Evolutionary conservation across 352 stramenopile genomes (phyloP).

Genomic region (Lagenidium giganteum): DNA sequence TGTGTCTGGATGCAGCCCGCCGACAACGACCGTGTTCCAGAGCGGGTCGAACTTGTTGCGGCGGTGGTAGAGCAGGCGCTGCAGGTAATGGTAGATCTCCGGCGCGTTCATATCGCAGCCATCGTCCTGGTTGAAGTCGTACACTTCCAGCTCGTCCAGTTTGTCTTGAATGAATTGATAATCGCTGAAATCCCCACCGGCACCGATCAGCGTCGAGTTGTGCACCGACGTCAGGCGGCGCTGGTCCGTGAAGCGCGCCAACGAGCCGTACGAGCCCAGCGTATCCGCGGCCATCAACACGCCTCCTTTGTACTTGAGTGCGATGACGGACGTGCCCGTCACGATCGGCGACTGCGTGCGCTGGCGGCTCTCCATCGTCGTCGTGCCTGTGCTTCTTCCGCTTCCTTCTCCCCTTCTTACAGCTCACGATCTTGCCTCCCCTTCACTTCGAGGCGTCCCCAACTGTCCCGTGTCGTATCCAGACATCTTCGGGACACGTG

Average conservation of each 20-base stretch:
- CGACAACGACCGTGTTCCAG: slow-evolving; percentile 98
- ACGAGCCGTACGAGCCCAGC: slow-evolving; percentile 95
- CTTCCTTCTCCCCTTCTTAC: slow-evolving; percentile 2
- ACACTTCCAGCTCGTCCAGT: slow-evolving; percentile 91
- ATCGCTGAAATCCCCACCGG: slow-evolving; percentile 96
- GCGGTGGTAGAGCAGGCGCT: slow-evolving; percentile 97
- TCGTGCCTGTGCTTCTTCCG: slow-evolving; percentile 5
- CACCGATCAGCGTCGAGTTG: slow-evolving; percentile 93
- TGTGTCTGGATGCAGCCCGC: slow-evolving; percentile 89
- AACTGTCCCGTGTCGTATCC: slow-evolving; percentile 10
- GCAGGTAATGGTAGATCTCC: slow-evolving; percentile 96
- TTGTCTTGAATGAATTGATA: slow-evolving; percentile 96
- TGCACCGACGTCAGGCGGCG: slow-evolving; percentile 82
- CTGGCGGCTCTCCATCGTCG: slow-evolving; percentile 57
- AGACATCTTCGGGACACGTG: neutral
- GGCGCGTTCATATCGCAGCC: slow-evolving; percentile 91
- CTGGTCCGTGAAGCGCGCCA: slow-evolving; percentile 97
- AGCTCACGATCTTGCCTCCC: slow-evolving; percentile 11
- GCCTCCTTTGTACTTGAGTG: slow-evolving; percentile 92
- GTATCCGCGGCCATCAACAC: slow-evolving; percentile 98
- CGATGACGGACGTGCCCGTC: slow-evolving; percentile 97
- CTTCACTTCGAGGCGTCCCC: slow-evolving; percentile 9
- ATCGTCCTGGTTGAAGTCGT: slow-evolving; percentile 95
- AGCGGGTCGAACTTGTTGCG: slow-evolving; percentile 99
- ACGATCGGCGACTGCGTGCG: slow-evolving; percentile 94